Conservation (phyloP, 1,284 basidiomycete species). For the Ceratobasidium sp. region DNA sequence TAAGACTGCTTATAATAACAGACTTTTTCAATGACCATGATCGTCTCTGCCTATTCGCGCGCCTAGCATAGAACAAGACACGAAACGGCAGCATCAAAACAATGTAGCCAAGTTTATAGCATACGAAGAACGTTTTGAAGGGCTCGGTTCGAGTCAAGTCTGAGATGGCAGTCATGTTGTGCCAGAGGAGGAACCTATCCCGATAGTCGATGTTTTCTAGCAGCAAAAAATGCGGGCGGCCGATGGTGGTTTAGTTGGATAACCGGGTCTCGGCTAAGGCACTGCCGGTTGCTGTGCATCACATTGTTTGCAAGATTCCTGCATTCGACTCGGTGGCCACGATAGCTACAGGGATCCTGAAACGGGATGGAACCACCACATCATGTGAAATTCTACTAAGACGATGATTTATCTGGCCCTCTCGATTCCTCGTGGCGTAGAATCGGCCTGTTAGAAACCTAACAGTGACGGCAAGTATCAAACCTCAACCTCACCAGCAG, state of each 20-base stretch:
- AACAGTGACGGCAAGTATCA: no score
- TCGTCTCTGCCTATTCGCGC: neutral
- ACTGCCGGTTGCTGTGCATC: neutral
- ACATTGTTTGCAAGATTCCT: neutral
- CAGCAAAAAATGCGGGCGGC: no score
- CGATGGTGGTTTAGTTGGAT: neutral
- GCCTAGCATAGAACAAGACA: neutral
- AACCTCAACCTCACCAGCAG: no score
- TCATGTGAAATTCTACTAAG: no score
- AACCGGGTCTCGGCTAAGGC: neutral
- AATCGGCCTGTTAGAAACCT: no score
- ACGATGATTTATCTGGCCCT: no score
- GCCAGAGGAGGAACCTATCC: no score
- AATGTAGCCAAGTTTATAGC: neutral
- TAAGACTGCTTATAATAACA: neutral
- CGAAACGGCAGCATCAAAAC: constrained; percentile 4
- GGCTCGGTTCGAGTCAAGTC: constrained; percentile 8
- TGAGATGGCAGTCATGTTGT: neutral
- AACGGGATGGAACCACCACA: no score
- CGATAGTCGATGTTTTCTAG: no score
- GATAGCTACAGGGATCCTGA: no score
- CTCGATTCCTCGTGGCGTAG: no score
- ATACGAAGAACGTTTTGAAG: neutral
- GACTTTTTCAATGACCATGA: constrained; percentile 24
- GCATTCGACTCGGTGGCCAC: no score